Conservation (phyloP, 306 rosid species). For the Rosa lucieae region DNA sequence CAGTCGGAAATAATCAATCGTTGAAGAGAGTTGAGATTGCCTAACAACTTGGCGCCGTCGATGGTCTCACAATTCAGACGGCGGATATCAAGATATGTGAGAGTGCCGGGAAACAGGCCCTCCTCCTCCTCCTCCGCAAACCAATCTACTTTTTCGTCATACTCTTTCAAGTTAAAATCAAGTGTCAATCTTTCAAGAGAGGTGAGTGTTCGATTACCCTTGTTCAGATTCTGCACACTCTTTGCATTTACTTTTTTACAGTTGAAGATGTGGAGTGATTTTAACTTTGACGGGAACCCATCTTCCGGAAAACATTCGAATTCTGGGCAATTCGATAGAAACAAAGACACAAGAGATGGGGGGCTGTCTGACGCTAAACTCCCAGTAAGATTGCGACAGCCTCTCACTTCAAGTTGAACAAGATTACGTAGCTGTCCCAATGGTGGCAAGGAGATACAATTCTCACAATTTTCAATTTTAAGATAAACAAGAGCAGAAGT, state of each 20-base stretch:
- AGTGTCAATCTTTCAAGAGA: not conserved
- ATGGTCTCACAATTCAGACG: not conserved
- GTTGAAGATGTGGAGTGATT: fast-evolving
- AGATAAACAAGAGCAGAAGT: not conserved
- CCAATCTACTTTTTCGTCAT: not conserved
- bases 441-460: too few relatives aligned
- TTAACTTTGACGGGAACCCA: conserved; percentile 14
- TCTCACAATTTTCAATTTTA: not conserved
- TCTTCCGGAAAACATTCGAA: conserved; percentile 19
- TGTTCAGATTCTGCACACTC: not conserved
- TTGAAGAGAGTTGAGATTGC: conserved; percentile 20
- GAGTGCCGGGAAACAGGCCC: not conserved
- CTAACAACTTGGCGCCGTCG: conserved; percentile 17
- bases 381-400: not conserved
- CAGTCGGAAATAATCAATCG: too few relatives aligned
- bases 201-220: not conserved
- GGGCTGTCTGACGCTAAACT: not conserved
- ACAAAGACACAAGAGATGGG: not conserved
- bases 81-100: not conserved
- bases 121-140: not conserved
- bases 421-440: too few relatives aligned
- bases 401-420: too few relatives aligned
- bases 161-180: too few relatives aligned
- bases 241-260: conserved; percentile 21
- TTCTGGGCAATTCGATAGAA: not conserved